Evolutionary conservation across 1,284 basidiomycete genomes (phyloP), one percentile per base, ranked within the genome.

Genomic region (Heterobasidion parviporum): DNA sequence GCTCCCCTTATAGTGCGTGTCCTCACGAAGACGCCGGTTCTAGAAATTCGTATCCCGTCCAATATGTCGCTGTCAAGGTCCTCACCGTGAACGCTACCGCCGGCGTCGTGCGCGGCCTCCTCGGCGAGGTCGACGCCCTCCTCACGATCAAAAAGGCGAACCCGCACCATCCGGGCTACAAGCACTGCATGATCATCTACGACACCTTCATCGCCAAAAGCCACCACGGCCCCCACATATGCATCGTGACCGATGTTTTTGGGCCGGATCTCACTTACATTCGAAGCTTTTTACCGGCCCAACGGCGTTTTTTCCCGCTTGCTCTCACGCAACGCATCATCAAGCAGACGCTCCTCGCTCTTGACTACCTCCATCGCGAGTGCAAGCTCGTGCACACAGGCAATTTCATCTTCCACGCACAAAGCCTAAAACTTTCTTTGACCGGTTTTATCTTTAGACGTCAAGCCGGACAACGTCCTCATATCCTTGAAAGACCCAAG

Each of bases 291-390:
- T 16, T 14, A 4, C 43, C 43, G 16, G 43, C 2, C 3, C 43
- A 44, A 3, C 26, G 26, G 26, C 26, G 26, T 44, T 14, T 4
- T 5, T 49, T 49, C 20, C 12, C 47, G 2, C n/a, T 16, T 2
- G 2, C 15, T 18, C 14, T 59, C 33, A 51, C 60, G n/a, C 65
- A 60, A 46, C 56, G 60, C 34, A 61, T 66, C 50, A 55, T 59
- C 45, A 65, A 64, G 56, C 65, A 67, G 54, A 54, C 59, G 14
- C 60, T 66, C 49, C 60, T 67, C n/a, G 63, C 65, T 26, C 58
- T 67, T 9, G 59, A 65, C 53, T 66, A 63, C 53, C 61, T 65
- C 45, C 64, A 66, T 56, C 56, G 57, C 18, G 61, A 65, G 44
- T 65, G 63, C 47, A 56, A 58, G 14, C 54, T 58, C 18, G 55